These are phyloP conservation scores for Pezicula rhizophila DNA, from an alignment of 2,329 filamentous ascomycete genomes.

Conservation along the genomic window DNA sequence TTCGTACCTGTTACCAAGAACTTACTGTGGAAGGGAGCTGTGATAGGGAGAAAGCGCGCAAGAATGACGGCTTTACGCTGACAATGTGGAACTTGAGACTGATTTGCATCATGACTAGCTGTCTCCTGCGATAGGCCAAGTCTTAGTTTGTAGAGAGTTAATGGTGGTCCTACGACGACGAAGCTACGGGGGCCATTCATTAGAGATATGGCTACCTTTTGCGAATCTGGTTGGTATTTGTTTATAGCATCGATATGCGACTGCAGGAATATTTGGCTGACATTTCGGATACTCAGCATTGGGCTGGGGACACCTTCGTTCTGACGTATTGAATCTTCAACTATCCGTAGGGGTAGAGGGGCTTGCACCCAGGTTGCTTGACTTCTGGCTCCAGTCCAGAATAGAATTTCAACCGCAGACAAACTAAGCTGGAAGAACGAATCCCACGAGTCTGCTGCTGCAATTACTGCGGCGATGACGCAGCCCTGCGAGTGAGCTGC, in stretches of 20 bases:
- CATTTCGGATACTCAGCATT: constrained; percentile 91
- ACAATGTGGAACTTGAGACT: constrained; percentile 83
- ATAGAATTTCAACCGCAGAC: constrained; percentile 81
- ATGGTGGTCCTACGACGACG: constrained; percentile 88
- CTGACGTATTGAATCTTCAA: constrained; percentile 87
- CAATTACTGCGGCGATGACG: constrained; percentile 82
- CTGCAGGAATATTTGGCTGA: constrained; percentile 77
- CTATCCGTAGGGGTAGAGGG: too few relatives aligned
- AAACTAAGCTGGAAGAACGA: constrained; percentile 72
- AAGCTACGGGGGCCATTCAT: constrained; percentile 94
- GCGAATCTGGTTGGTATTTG: constrained; percentile 81
- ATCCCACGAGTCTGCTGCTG: constrained; percentile 84
- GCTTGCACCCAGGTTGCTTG: constrained; percentile 94
- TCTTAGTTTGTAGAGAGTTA: constrained; percentile 85
- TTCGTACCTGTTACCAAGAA: constrained; percentile 79
- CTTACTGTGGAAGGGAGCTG: constrained; percentile 92
- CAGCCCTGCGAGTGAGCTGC: constrained; percentile 95
- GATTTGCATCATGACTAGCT: constrained; percentile 85
- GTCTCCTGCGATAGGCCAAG: constrained; percentile 92
- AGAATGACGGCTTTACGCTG: constrained; percentile 93
- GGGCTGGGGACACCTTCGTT: constrained; percentile 84
- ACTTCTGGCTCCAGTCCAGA: constrained; percentile 93
- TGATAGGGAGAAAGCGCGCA: constrained; percentile 93
- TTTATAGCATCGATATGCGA: constrained; percentile 94
- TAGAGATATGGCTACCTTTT: constrained; percentile 87